Percentiles rank a stretch among this genome's conserved stretches.
Evolutionary conservation across 345 rosid species (phyloP).

Genomic region (Pistacia atlantica): DNA sequence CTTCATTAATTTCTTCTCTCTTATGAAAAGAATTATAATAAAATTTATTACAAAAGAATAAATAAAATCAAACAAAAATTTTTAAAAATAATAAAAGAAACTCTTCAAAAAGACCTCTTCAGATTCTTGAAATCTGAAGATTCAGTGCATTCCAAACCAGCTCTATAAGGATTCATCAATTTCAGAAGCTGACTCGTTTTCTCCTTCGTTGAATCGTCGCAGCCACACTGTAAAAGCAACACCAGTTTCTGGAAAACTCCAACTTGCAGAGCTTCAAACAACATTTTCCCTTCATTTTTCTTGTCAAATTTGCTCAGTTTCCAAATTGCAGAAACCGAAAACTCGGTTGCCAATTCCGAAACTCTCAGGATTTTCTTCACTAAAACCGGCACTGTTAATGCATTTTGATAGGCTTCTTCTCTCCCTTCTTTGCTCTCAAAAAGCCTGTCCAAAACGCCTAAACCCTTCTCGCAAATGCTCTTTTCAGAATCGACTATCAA

Average conservation of each 20-base stretch:
- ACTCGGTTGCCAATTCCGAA: constrained; percentile 36
- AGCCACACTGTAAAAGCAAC: constrained; percentile 53
- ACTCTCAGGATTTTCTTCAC: constrained; percentile 54
- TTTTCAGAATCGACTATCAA: constrained; percentile 32
- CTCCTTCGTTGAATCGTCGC: constrained; percentile 50
- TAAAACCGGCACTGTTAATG: constrained; percentile 43
- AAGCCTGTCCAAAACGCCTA: constrained; percentile 39
- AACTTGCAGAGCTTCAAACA: constrained; percentile 51
- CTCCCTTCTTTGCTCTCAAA: constrained; percentile 38
- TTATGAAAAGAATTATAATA: too few species aligned
- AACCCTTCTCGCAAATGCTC: constrained; percentile 38
- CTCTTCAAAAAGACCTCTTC: constrained; percentile 51
- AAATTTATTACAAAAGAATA: too few species aligned
- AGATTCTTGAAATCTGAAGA: constrained; percentile 61
- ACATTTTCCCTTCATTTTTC: constrained; percentile 22
- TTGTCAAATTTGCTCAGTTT: constrained; percentile 39
- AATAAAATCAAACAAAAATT: too few species aligned
- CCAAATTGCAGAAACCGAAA: constrained; percentile 49
- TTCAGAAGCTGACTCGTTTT: constrained; percentile 61
- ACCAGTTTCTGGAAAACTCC: constrained; percentile 67
- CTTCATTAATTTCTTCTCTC: too few species aligned
- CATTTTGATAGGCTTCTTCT: constrained; percentile 36
- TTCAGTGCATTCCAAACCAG: constrained; percentile 48
- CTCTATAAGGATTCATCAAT: constrained; percentile 42
- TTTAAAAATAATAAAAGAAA: too few species aligned